These are phyloP conservation scores for Bruguiera parviflora DNA, from an alignment of 345 rosid genomes.

Conservation along the genomic window DNA sequence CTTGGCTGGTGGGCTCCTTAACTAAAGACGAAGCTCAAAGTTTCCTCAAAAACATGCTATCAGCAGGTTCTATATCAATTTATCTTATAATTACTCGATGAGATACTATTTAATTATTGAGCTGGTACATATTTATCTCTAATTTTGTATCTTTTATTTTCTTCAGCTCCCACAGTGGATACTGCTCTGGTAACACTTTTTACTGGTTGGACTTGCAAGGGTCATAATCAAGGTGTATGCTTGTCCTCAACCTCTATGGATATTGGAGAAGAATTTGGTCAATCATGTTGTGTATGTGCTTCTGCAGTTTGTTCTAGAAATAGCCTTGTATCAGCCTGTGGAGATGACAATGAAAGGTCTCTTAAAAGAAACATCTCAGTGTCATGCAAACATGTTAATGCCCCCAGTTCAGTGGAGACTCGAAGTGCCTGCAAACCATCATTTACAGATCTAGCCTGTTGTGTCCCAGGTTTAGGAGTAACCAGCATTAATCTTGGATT, in stretches of 20 bases:
- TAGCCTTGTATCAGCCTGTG: slow-evolving; percentile 22
- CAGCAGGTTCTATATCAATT: slow-evolving; percentile 41
- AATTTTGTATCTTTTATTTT: slow-evolving; percentile 6
- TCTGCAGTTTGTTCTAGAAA: slow-evolving; percentile 26
- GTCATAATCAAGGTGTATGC: slow-evolving; percentile 37
- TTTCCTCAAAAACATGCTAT: slow-evolving; percentile 49
- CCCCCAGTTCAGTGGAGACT: slow-evolving; percentile 15
- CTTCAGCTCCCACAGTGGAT: slow-evolving; percentile 54
- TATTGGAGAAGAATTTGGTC: slow-evolving; percentile 23
- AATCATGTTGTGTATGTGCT: slow-evolving; percentile 16
- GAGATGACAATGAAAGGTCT: slow-evolving; percentile 32
- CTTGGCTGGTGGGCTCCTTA: slow-evolving; percentile 52
- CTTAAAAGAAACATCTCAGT: slow-evolving; percentile 28
- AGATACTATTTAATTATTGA: not conserved
- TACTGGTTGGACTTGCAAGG: slow-evolving; percentile 60
- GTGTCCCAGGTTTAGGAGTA: slow-evolving; percentile 59
- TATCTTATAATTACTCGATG: not conserved
- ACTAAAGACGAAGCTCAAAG: slow-evolving; percentile 44
- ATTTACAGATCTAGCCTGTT: slow-evolving; percentile 36
- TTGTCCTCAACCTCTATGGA: slow-evolving; percentile 35
- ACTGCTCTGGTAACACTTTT: slow-evolving; percentile 56
- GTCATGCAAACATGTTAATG: slow-evolving; percentile 19
- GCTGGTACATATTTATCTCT: not conserved
- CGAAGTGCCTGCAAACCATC: slow-evolving; percentile 19
- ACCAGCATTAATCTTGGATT: slow-evolving; percentile 38